Percentiles rank a stretch among this genome's conserved stretches.
Evolutionary conservation across 2,329 filamentous ascomycete species (phyloP).

Genomic region (Monilinia polystroma): DNA sequence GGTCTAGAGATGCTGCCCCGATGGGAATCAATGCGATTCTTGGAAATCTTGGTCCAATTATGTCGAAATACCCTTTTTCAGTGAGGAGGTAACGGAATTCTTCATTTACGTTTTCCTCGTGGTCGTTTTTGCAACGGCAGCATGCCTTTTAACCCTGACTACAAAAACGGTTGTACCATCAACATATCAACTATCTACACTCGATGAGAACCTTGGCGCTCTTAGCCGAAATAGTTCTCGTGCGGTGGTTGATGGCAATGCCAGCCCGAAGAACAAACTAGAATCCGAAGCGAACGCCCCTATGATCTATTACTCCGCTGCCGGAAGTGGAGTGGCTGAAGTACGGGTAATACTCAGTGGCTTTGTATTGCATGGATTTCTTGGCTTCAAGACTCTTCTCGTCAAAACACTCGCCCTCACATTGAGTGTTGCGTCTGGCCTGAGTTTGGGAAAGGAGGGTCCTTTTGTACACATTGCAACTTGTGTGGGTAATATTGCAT

Average conservation of each 20-base stretch:
- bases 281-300: constrained; percentile 50
- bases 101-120: constrained; percentile 71
- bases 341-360: constrained; percentile 97
- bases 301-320: constrained; percentile 94
- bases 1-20: constrained; percentile 54
- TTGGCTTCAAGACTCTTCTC: constrained; percentile 81
- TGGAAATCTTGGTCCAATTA: constrained; percentile 62
- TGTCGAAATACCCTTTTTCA: constrained; percentile 36
- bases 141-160: constrained; percentile 77
- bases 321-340: constrained; percentile 93
- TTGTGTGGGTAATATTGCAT: constrained; percentile 92
- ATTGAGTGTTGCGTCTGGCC: constrained; percentile 84
- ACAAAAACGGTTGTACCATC: constrained; percentile 96
- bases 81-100: constrained; percentile 69
- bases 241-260: constrained; percentile 46
- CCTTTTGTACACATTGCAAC: constrained; percentile 98
- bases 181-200: constrained; percentile 77
- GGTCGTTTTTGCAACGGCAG: constrained; percentile 64
- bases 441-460: constrained; percentile 89
- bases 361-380: constrained; percentile 93
- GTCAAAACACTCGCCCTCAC: constrained; percentile 83
- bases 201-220: constrained; percentile 90
- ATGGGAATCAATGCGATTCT: constrained; percentile 53
- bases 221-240: constrained; percentile 44
- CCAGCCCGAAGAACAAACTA: constrained; percentile 42